Percentiles rank a stretch among this genome's conserved stretches.
phyloP scores from a whole-genome alignment of 495 filamentous ascomycete species.

The Penicillium silybi region DNA sequence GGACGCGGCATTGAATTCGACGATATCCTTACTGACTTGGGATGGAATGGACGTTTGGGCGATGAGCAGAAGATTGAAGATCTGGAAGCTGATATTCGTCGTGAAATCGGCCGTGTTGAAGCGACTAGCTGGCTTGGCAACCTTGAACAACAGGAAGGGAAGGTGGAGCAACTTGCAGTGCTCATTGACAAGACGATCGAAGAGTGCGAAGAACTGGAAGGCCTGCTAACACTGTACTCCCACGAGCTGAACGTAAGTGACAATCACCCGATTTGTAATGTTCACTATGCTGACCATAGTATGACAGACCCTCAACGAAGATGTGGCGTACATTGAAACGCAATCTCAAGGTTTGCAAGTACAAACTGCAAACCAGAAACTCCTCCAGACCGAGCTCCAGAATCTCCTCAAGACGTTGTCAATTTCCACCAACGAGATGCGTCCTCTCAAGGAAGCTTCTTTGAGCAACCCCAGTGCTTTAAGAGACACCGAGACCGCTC shows the following conservation, averaged over 20 bases:
- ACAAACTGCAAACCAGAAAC: slow-evolving; percentile 94
- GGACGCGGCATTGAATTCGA: slow-evolving; percentile 70
- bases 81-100: slow-evolving; percentile 75
- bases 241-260: slow-evolving; percentile 84
- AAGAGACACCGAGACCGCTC: slow-evolving; percentile 66
- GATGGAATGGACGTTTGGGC: slow-evolving; percentile 77
- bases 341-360: slow-evolving; percentile 96
- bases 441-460: slow-evolving; percentile 67
- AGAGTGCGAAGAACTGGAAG: slow-evolving; percentile 94
- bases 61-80: slow-evolving; percentile 72
- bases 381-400: slow-evolving; percentile 83
- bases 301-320: slow-evolving; percentile 79
- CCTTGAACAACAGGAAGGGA: slow-evolving; percentile 84
- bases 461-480: slow-evolving; percentile 67
- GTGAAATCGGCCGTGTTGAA: slow-evolving; percentile 84
- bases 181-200: slow-evolving; percentile 83
- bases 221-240: slow-evolving; percentile 85
- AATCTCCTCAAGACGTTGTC: slow-evolving; percentile 79
- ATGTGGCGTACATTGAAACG: slow-evolving; percentile 94
- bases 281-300: neutral
- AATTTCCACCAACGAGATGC: slow-evolving; percentile 70
- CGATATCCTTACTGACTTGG: slow-evolving; percentile 77
- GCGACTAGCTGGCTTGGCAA: slow-evolving; percentile 88
- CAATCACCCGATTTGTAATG: neutral
- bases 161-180: slow-evolving; percentile 74